phyloP scores from a whole-genome alignment of 176 grass and related monocot species.

The Oryza longistaminata region DNA sequence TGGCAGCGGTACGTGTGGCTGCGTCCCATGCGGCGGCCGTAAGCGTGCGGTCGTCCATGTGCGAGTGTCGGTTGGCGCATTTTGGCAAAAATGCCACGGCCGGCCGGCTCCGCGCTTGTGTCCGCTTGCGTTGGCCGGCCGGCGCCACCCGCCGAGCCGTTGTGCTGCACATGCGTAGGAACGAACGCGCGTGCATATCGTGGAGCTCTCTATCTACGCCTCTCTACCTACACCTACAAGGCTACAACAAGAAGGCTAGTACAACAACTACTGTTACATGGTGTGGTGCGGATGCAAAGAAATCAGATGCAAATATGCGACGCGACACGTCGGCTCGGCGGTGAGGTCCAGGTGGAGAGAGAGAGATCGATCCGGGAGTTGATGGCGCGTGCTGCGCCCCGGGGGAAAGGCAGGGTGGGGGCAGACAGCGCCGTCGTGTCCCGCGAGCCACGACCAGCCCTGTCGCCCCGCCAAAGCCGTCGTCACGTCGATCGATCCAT shows the following conservation, averaged over 20 bases:
- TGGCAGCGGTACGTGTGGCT: too few relatives aligned
- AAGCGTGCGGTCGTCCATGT: not conserved
- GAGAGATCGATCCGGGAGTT: not conserved
- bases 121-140: not conserved
- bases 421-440: constrained; percentile 33
- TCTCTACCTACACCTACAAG: too few relatives aligned
- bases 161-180: not conserved
- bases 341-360: too few relatives aligned
- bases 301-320: too few relatives aligned
- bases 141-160: too few relatives aligned
- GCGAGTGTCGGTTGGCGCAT: not conserved
- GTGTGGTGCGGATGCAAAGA: too few relatives aligned
- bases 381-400: constrained; percentile 46
- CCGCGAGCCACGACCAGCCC: not conserved
- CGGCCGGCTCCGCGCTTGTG: not conserved
- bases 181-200: too few relatives aligned
- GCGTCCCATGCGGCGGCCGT: not conserved
- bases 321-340: too few relatives aligned
- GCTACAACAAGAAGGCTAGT: too few relatives aligned
- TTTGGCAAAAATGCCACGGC: not conserved
- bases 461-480: constrained; percentile 15
- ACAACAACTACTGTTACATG: too few relatives aligned
- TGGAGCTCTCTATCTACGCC: too few relatives aligned
- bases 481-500: constrained; percentile 3
- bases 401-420: constrained; percentile 6